Percentiles rank a stretch among this genome's conserved stretches.
These are phyloP conservation scores for Macrocybe sp. DNA, from an alignment of 1,284 basidiomycete genomes.

Conservation along the genomic window DNA sequence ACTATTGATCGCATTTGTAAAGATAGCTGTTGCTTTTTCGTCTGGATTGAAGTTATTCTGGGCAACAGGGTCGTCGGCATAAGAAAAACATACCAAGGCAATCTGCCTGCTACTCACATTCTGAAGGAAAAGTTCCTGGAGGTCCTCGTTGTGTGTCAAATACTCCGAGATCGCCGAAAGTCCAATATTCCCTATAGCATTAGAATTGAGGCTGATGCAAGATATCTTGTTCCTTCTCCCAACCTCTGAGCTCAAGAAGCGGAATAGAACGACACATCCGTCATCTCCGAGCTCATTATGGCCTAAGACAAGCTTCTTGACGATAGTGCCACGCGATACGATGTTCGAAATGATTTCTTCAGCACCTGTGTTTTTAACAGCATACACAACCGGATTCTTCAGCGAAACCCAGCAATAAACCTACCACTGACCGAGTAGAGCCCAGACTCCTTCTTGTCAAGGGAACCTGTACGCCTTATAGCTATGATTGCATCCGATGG, in stretches of 20 bases:
- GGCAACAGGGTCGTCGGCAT: conserved; percentile 1
- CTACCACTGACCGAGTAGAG: neutral
- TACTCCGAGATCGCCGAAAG: conserved; percentile 49
- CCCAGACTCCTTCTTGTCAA: neutral
- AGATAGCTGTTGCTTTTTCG: conserved; percentile 24
- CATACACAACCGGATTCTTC: neutral
- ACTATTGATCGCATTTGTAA: conserved; percentile 43
- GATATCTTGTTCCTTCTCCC: conserved; percentile 44
- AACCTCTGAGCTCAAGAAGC: conserved; percentile 44
- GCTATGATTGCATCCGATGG: too few relatives aligned
- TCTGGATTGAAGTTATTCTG: conserved; percentile 45
- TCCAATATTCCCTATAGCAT: conserved; percentile 49
- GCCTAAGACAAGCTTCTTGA: conserved; percentile 49
- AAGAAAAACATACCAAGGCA: neutral
- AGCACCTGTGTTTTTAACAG: conserved; percentile 32
- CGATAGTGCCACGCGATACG: conserved; percentile 28
- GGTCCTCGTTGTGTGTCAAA: conserved; percentile 38
- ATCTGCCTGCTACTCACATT: conserved; percentile 38
- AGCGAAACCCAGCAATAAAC: neutral
- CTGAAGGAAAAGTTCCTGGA: conserved; percentile 49
- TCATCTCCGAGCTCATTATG: conserved; percentile 57
- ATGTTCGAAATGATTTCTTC: conserved; percentile 43
- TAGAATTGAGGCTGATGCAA: conserved; percentile 54
- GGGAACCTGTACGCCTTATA: neutral
- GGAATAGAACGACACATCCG: conserved; percentile 52